A percentile compares a stretch with the other conserved stretches of the same genome.
phyloP scores from a whole-genome alignment of 306 rosid species.

The Cucurbita pepo region DNA sequence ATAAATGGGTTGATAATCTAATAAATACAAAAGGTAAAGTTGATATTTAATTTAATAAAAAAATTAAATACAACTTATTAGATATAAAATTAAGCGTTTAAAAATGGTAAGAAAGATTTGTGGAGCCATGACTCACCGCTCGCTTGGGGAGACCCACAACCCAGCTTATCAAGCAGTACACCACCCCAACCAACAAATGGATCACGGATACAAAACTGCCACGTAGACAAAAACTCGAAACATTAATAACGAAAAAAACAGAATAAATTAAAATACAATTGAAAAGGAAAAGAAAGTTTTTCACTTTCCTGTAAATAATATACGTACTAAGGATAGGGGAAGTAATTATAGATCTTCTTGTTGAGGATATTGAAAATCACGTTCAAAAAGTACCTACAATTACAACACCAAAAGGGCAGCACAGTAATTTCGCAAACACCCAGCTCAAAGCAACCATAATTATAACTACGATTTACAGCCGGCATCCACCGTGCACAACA shows the following conservation, averaged over 20 bases:
- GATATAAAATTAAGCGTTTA: too few species aligned
- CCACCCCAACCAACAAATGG: constrained; percentile 33
- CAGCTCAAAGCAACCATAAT: not conserved
- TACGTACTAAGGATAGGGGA: constrained; percentile 42
- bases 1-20: too few species aligned
- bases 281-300: not conserved
- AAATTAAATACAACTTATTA: too few species aligned
- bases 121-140: constrained; percentile 21
- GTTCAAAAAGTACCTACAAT: constrained; percentile 34
- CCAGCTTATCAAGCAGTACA: constrained; percentile 44
- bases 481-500: not conserved
- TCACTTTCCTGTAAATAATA: not conserved
- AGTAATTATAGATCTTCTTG: constrained; percentile 42
- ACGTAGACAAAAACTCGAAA: not conserved
- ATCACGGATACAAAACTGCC: constrained; percentile 43
- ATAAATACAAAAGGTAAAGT: too few species aligned
- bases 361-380: constrained; percentile 46
- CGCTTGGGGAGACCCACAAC: constrained; percentile 47
- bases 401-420: not conserved
- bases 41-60: too few species aligned
- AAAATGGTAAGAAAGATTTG: too few species aligned
- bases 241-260: not conserved
- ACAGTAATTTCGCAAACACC: not conserved
- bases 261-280: not conserved
- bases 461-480: not conserved